These are phyloP conservation scores for Endoconidiophora laricicola DNA, from an alignment of 2,329 filamentous ascomycete species.

Conservation along the genomic window DNA sequence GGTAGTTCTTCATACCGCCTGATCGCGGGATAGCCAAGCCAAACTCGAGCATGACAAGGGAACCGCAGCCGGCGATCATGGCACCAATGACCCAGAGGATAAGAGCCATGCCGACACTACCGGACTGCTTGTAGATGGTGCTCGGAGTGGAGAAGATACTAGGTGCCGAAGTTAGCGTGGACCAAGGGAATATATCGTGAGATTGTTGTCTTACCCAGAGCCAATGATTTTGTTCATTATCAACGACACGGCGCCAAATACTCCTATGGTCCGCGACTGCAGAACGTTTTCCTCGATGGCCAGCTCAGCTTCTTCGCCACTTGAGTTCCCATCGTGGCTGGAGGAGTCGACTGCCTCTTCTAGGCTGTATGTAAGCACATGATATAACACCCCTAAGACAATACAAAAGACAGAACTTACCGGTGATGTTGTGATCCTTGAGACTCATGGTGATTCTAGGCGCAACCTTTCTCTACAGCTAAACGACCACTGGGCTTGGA, in stretches of 20 bases:
- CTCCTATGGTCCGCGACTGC: slow-evolving; percentile 28
- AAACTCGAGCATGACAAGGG: slow-evolving; percentile 47
- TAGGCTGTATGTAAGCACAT: neutral
- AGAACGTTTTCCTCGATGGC: neutral
- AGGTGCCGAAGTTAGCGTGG: neutral
- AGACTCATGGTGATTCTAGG: neutral
- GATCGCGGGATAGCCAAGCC: slow-evolving; percentile 44
- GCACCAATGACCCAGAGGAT: slow-evolving; percentile 19
- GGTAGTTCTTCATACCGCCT: slow-evolving; percentile 50
- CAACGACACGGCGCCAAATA: slow-evolving; percentile 35
- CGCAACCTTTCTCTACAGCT: too few species aligned
- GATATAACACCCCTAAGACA: neutral
- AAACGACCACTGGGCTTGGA: too few species aligned
- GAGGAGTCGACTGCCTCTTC: neutral
- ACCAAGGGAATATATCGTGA: neutral
- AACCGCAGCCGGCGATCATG: slow-evolving; percentile 39
- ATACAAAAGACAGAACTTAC: neutral
- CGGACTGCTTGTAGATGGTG: slow-evolving; percentile 33
- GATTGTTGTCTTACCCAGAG: slow-evolving; percentile 31
- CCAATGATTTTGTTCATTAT: slow-evolving; percentile 45
- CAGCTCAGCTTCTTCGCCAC: neutral
- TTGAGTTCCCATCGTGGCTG: slow-evolving; percentile 1
- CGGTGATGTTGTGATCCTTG: slow-evolving; percentile 3
- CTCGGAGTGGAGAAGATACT: slow-evolving; percentile 38
- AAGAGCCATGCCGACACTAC: slow-evolving; percentile 27